Base-by-base conservation (phyloP, 352 stramenopile genomes). In the Phytophthora agathidicida region DNA sequence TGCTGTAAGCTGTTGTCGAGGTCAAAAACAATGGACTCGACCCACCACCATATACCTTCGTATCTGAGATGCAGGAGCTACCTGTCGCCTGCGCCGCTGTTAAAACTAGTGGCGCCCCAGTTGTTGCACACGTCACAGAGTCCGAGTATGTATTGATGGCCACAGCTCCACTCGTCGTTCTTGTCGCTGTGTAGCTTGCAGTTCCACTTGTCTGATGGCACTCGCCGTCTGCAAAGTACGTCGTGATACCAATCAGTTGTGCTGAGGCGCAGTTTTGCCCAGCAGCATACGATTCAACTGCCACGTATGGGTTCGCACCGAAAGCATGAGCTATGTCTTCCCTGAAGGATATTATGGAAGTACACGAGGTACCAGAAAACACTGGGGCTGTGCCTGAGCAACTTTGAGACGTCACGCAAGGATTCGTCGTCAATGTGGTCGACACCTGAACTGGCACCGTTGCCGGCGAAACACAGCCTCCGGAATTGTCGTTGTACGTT, bases 271-370 rank as follows among this genome's bases (percentile, higher is more conserved):
- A 28, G n/a, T 6, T 35, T 43, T 9, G n/a, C n/a, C 31, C 20
- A 22, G 45, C 5, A 0, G 13, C 24, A 13, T 53, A 42, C 13
- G 11, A 27, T 14, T 54, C 46, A n/a, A 54, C 22, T 17, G 37
- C 27, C 23, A 54, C 46, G n/a, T 44, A 54, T 3, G 46, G 22
- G 13, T 42, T 52, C 9, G 44, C 20, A 14, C 44, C 44, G 16
- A 52, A 52, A 10, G 19, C 17, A n/a, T 14, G 7, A 27, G 24
- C 24, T 7, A 48, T 30, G 22, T 48, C 26, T n/a, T n/a, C n/a
- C n/a, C n/a, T 5, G 23, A 4, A 7, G 35, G 28, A 22, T 26
- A 19, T 14, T 19, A 36, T 10, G 26, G 3, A 16, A 26, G 17
- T 48, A 17, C 41, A 48, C 7, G 26, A 4, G 9, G 24, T 48